Percentiles rank a stretch among this genome's conserved stretches.
phyloP scores from a whole-genome alignment of 1,284 basidiomycete genomes.

The Butyriboletus appendiculatus region DNA sequence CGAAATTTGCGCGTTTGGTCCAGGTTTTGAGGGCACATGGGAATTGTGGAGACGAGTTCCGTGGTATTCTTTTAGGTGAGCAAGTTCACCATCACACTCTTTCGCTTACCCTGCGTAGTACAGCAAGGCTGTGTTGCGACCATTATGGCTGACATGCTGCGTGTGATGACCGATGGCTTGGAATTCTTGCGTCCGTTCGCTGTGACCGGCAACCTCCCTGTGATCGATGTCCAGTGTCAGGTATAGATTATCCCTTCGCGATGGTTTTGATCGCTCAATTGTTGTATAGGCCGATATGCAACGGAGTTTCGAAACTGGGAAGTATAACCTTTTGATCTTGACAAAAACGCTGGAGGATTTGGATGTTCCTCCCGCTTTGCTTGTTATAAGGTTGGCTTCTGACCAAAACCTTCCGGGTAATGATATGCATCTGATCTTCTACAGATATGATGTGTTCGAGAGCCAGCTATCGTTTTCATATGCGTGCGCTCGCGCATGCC shows the following conservation, averaged over 20 bases:
- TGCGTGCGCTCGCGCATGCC: constrained; percentile 46
- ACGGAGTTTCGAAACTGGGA: constrained; percentile 50
- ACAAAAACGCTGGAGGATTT: constrained; percentile 60
- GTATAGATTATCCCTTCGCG: constrained; percentile 22
- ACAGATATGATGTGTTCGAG: constrained; percentile 62
- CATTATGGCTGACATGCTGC: constrained; percentile 48
- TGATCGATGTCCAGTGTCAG: constrained; percentile 34
- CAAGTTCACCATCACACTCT: constrained; percentile 10
- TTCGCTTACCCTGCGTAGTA: constrained; percentile 38
- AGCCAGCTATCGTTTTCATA: constrained; percentile 60
- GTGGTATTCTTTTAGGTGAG: constrained; percentile 66
- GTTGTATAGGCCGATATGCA: constrained; percentile 34
- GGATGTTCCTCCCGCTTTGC: constrained; percentile 51
- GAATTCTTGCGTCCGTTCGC: constrained; percentile 44
- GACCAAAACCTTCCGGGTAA: background rate
- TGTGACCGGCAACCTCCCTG: constrained; percentile 20
- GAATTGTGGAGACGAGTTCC: constrained; percentile 53
- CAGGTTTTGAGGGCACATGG: constrained; percentile 56
- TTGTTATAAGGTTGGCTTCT: constrained; percentile 57
- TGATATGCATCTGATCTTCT: constrained; percentile 11
- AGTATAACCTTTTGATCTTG: constrained; percentile 60
- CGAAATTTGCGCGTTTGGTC: constrained; percentile 61
- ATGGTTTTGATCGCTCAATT: constrained; percentile 9
- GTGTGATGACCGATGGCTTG: constrained; percentile 43
- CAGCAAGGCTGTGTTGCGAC: constrained; percentile 45